Conservation (phyloP, 345 rosid genomes). For the Geranium brycei region DNA sequence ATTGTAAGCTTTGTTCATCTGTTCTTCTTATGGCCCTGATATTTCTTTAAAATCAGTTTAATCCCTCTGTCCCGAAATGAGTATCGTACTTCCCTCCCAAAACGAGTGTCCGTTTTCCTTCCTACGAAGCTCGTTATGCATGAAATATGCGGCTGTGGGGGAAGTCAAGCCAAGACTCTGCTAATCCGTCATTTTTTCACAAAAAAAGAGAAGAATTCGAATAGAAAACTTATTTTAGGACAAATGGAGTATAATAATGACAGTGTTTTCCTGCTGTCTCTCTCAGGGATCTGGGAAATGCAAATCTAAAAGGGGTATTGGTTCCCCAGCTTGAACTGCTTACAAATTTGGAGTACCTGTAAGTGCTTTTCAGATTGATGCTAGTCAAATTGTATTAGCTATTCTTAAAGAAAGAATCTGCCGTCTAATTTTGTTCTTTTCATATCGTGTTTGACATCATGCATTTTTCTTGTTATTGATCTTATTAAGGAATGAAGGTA, state of each 20-base stretch:
- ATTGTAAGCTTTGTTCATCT: conserved; percentile 43
- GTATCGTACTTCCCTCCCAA: too few relatives aligned
- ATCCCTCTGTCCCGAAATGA: too few relatives aligned
- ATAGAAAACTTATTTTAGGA: too few relatives aligned
- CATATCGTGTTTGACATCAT: conserved; percentile 1
- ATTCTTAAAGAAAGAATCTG: neutral
- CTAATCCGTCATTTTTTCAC: too few relatives aligned
- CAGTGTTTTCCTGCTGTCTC: neutral
- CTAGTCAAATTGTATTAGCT: neutral
- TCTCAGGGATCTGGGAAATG: conserved; percentile 51
- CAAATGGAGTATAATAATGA: conserved; percentile 1
- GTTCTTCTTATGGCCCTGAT: conserved; percentile 4
- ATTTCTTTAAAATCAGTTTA: neutral
- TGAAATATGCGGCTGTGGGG: too few relatives aligned
- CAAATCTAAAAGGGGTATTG: conserved; percentile 48
- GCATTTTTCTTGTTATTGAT: neutral
- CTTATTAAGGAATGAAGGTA: neutral
- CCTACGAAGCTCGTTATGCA: too few relatives aligned
- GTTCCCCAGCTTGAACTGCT: conserved; percentile 58
- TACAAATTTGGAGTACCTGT: conserved; percentile 64
- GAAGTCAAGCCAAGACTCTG: too few relatives aligned
- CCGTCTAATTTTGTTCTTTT: conserved; percentile 8
- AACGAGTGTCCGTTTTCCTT: too few relatives aligned
- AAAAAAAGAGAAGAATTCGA: too few relatives aligned
- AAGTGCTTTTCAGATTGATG: conserved; percentile 16